Evolutionary conservation across 2,329 filamentous ascomycete species (phyloP).

Genomic region (Clarireedia homoeocarpa): DNA sequence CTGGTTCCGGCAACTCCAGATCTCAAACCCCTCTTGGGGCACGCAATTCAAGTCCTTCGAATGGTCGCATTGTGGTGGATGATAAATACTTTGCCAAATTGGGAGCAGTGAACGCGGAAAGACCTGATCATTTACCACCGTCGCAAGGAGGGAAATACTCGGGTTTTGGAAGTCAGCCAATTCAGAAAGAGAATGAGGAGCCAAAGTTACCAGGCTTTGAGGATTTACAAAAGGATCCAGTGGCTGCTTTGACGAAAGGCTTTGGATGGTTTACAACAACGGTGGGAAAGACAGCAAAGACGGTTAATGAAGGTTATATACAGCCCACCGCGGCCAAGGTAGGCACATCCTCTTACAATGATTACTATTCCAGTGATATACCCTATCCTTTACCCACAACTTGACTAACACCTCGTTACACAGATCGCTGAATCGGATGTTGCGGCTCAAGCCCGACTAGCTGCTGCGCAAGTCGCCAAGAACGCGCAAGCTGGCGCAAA

Average conservation of each 20-base stretch:
- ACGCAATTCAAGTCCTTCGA: slow-evolving; percentile 21
- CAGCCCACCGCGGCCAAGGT: slow-evolving; percentile 88
- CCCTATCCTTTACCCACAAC: slow-evolving; percentile 3
- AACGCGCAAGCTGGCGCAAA: slow-evolving; percentile 62
- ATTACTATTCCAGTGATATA: slow-evolving; percentile 8
- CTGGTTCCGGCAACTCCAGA: slow-evolving; percentile 8
- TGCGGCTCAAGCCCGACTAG: slow-evolving; percentile 55
- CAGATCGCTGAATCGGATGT: slow-evolving; percentile 76
- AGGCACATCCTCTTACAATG: slow-evolving; percentile 26
- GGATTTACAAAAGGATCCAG: slow-evolving; percentile 84
- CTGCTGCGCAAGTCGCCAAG: slow-evolving; percentile 59
- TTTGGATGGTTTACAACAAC: slow-evolving; percentile 91
- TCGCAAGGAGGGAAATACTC: slow-evolving; percentile 87
- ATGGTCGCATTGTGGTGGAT: slow-evolving; percentile 55
- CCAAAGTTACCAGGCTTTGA: slow-evolving; percentile 60
- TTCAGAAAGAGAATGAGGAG: slow-evolving; percentile 38
- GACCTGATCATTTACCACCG: slow-evolving; percentile 69
- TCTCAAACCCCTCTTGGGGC: slow-evolving; percentile 19
- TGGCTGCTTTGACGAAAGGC: slow-evolving; percentile 81
- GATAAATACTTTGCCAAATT: slow-evolving; percentile 86
- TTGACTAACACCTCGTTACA: background rate
- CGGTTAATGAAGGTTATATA: slow-evolving; percentile 83
- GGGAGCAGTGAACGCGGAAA: slow-evolving; percentile 71
- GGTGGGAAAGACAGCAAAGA: slow-evolving; percentile 84
- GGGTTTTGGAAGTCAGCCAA: slow-evolving; percentile 74